Percentiles rank a stretch among this genome's conserved stretches.
Evolutionary conservation across 768 basidiomycete genomes (phyloP).

Genomic region (Psilocybe azurescens): DNA sequence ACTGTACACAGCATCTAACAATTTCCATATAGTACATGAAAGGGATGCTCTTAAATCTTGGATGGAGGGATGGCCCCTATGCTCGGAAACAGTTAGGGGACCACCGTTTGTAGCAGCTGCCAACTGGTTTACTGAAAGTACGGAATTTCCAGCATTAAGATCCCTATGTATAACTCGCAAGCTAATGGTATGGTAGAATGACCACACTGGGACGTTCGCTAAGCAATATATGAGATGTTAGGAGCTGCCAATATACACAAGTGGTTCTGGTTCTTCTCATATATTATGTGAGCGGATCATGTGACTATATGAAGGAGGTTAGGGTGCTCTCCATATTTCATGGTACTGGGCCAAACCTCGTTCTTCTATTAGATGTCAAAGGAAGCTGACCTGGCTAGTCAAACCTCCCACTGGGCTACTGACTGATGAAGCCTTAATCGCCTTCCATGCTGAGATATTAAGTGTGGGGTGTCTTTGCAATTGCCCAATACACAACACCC

Average conservation of each 20-base stretch:
- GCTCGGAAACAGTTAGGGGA: conserved; percentile 25
- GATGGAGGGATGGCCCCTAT: conserved; percentile 27
- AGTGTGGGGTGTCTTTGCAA: too few relatives aligned
- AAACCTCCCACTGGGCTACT: conserved; percentile 16
- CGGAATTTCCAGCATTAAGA: conserved; percentile 20
- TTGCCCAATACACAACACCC: too few relatives aligned
- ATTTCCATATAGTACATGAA: conserved; percentile 16
- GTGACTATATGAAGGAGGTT: conserved; percentile 25
- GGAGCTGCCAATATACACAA: background rate
- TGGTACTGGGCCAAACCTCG: conserved; percentile 33
- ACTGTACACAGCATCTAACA: background rate
- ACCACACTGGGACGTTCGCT: conserved; percentile 24
- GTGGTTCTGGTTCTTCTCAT: conserved; percentile 25
- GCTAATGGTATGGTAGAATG: conserved; percentile 26
- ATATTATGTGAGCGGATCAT: conserved; percentile 38
- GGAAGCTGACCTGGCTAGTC: conserved; percentile 31
- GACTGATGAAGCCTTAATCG: conserved; percentile 24
- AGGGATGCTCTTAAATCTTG: conserved; percentile 21
- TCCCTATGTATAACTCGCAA: conserved; percentile 24
- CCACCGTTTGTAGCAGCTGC: conserved; percentile 22
- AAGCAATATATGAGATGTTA: conserved; percentile 19
- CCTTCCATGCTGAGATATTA: conserved; percentile 6
- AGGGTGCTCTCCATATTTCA: conserved; percentile 34
- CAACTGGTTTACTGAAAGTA: conserved; percentile 27
- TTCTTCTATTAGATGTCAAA: conserved; percentile 28